These are phyloP conservation scores for Botrytis pseudocinerea DNA, from an alignment of 2,329 filamentous ascomycete species.

Conservation along the genomic window DNA sequence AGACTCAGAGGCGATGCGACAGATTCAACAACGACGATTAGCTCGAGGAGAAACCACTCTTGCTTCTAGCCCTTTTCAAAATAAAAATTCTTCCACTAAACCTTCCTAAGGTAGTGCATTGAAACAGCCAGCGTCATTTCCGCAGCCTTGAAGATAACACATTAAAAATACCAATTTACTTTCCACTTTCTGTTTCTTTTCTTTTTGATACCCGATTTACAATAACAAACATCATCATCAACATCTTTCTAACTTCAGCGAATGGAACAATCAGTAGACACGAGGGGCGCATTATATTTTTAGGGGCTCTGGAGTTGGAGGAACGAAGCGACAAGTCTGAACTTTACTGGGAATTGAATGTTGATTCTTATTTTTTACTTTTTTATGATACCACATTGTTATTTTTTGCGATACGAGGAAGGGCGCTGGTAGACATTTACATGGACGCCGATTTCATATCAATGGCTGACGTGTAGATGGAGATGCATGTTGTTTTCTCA, in stretches of 20 bases:
- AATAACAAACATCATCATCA: not conserved
- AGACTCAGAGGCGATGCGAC: not conserved
- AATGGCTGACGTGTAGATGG: not conserved
- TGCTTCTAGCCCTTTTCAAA: not conserved
- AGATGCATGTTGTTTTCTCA: not conserved
- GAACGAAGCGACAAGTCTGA: not conserved
- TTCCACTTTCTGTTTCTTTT: not conserved
- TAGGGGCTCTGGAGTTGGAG: not conserved
- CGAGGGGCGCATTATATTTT: constrained; percentile 1
- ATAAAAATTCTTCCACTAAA: not conserved
- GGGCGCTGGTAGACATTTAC: not conserved
- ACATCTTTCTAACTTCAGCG: not conserved
- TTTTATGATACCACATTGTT: constrained; percentile 19
- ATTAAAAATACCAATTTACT: not conserved
- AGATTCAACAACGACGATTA: not conserved
- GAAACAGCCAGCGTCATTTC: not conserved
- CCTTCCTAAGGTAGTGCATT: not conserved
- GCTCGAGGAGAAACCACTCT: not conserved
- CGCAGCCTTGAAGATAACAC: not conserved
- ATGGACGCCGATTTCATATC: not conserved
- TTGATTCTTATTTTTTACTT: not conserved
- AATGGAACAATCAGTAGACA: not conserved
- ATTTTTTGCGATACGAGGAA: constrained; percentile 1
- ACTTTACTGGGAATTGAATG: not conserved
- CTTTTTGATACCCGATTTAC: not conserved